Conservation (phyloP, 768 basidiomycete genomes). For the Trametes punicea region DNA sequence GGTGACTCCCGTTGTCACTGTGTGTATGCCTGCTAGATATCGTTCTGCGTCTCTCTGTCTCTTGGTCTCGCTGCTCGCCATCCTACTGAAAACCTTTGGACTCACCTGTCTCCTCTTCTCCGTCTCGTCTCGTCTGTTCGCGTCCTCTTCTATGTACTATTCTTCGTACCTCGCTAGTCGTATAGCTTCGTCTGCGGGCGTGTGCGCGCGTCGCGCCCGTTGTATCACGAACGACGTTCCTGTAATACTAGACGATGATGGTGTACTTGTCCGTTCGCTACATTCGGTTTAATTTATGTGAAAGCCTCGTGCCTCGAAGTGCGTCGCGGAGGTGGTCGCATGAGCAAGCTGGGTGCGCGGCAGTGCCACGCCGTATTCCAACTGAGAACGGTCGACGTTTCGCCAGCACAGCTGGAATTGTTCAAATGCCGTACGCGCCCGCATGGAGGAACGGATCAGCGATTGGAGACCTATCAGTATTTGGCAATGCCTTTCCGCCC, state of each 20-base stretch:
- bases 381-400: too few species aligned
- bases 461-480: not conserved
- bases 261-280: slow-evolving; percentile 22
- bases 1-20: not conserved
- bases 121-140: slow-evolving; percentile 2
- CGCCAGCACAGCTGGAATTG: slow-evolving; percentile 1
- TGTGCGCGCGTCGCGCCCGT: slow-evolving; percentile 15
- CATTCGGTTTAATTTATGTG: slow-evolving; percentile 15
- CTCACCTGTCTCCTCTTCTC: not conserved
- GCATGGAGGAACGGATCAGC: slow-evolving; percentile 6
- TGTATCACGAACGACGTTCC: slow-evolving; percentile 21
- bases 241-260: slow-evolving; percentile 23
- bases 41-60: slow-evolving; percentile 6
- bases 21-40: slow-evolving; percentile 17
- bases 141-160: slow-evolving; percentile 10
- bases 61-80: slow-evolving; percentile 15
- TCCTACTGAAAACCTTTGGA: slow-evolving; percentile 20
- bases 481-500: too few species aligned
- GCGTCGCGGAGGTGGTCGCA: not conserved
- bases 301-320: not conserved
- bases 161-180: slow-evolving; percentile 18
- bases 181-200: slow-evolving; percentile 19
- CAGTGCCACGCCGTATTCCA: too few species aligned
- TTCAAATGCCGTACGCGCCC: slow-evolving; percentile 3
- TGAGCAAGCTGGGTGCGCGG: too few species aligned